Conservation (phyloP, 2,329 filamentous ascomycete species). For the Blastomyces percursus region DNA sequence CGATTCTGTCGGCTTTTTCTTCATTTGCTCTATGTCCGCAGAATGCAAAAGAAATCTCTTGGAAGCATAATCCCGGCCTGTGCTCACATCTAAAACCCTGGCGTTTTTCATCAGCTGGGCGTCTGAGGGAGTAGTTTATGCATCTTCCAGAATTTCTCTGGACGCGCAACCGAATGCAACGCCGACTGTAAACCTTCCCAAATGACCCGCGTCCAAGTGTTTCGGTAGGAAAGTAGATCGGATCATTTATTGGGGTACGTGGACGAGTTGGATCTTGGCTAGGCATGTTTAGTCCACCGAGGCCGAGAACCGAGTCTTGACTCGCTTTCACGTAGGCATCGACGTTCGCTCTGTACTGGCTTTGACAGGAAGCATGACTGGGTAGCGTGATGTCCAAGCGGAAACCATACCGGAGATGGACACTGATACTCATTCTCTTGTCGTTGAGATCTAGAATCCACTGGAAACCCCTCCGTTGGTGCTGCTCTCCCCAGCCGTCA, state of each 20-base stretch:
- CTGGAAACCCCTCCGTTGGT: conserved; percentile 8
- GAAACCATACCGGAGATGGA: conserved; percentile 7
- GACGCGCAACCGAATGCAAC: too few relatives aligned
- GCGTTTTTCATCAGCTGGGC: too few relatives aligned
- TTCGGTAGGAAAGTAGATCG: conserved; percentile 9
- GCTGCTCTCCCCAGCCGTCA: conserved; percentile 5
- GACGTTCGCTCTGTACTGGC: conserved; percentile 8
- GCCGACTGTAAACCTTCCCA: conserved; percentile 9
- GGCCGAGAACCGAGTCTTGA: neutral
- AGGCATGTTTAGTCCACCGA: neutral
- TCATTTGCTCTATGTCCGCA: neutral
- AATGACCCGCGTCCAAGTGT: conserved; percentile 8
- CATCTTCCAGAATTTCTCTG: too few relatives aligned
- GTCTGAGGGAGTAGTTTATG: too few relatives aligned
- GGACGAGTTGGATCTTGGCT: conserved; percentile 5
- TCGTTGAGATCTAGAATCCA: conserved; percentile 10
- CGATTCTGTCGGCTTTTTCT: too few relatives aligned
- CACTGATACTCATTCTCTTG: neutral
- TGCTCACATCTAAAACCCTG: conserved; percentile 10
- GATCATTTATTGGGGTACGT: conserved; percentile 1
- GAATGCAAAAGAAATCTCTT: conserved; percentile 6
- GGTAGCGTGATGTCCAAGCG: neutral
- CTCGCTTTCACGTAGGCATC: conserved; percentile 2
- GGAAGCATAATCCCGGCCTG: conserved; percentile 8
- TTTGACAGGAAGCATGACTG: conserved; percentile 5